Base-by-base conservation (phyloP, 305 asterid genomes). In the Fraxinus greggii region DNA sequence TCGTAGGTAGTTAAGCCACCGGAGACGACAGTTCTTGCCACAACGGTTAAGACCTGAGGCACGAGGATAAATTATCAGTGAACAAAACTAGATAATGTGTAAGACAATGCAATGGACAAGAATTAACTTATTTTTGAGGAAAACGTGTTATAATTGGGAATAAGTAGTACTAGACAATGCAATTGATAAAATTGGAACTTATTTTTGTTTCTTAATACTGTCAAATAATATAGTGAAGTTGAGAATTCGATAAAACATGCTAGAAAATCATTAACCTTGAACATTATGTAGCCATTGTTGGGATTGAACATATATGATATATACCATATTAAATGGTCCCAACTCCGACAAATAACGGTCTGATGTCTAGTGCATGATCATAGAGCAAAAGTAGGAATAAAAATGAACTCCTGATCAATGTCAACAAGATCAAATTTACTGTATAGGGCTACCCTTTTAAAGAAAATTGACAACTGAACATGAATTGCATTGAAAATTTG, bases 1-100 rank as follows among this genome's bases (percentile, higher is more conserved):
- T 36, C 83, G 79, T 1, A 81, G 42, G 67, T 85, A 81, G 78
- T 84, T 85, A 6, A 85, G 78, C 87, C 83, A 85, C 79, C 83
- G 75, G 36, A 81, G 69, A 33, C 85, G 79, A 7, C 87, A 81
- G 6, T 83, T 81, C 82, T 84, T 85, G 17, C 85, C 81, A 0
- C 85, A 81, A 10, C 83, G 87, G 31, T 85, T 35, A 0, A 85
- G 81, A 8, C 85, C 87, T 85, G 56, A 13, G 56, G 59, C 21
- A 15, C 2, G 19, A 15, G 59, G 19, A 4, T 15, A 40, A 45
- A 45, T 45, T 15, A 45, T 13, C 59, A 48, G 1, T 4, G 21
- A 13, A 1, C 21, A 48, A 3, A 13, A 13, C 59, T 48, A 0
- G 19, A 3, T 12, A 45, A 45, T 3, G 4, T 0, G 17, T n/a